Evolutionary conservation across 495 filamentous ascomycete genomes (phyloP), one percentile per base, ranked within the genome.

Genomic region (Penicillium dipodomyicola): DNA sequence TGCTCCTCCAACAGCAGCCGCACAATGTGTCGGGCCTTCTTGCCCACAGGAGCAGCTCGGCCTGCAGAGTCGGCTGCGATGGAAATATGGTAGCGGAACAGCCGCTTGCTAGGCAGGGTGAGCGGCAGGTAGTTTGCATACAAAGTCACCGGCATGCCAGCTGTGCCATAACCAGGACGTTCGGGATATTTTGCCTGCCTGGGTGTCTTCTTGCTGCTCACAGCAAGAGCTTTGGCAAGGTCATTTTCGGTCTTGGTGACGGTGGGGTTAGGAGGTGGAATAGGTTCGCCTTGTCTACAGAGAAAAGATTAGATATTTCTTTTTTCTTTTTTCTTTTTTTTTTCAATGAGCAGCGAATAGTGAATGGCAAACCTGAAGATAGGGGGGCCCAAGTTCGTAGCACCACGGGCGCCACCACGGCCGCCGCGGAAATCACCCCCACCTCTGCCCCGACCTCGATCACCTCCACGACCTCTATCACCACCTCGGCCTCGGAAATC

Each of bases 101-200:
- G 64, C 19, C 52, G 60, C 42, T 60, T 74, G 59, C 56, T 77
- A 27, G 61, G 58, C 0, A 69, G 64, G 22, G 72, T 71, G 22
- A 90, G 52, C 3, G 78, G 70, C 59, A 88, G 82, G 55, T 86
- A 87, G 65, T 90, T 90, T 35, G 87, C 77, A 76, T 81, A 87
- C 1, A 90, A 73, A 7, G 69, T 65, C 4, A 85, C 72, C 17
- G 65, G 48, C 7, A 32, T 66, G 17, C 87, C 87, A 14, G 57
- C 57, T 1, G 73, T 83, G 40, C 85, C 85, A 63, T 80, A 87
- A 4, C 74, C 79, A n/a, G 87, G 87, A 8, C 86, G 80, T 25
- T 69, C 55, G n/a, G 68, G 68, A 54, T 69, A 67, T 33, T 41
- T 45, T 11, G 66, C 64, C 42, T 59, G 54, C 12, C 45, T 27